A percentile compares a stretch with the other conserved stretches of the same genome.
phyloP scores from a whole-genome alignment of 2,329 filamentous ascomycete species.

The Stagonosporopsis vannaccii region DNA sequence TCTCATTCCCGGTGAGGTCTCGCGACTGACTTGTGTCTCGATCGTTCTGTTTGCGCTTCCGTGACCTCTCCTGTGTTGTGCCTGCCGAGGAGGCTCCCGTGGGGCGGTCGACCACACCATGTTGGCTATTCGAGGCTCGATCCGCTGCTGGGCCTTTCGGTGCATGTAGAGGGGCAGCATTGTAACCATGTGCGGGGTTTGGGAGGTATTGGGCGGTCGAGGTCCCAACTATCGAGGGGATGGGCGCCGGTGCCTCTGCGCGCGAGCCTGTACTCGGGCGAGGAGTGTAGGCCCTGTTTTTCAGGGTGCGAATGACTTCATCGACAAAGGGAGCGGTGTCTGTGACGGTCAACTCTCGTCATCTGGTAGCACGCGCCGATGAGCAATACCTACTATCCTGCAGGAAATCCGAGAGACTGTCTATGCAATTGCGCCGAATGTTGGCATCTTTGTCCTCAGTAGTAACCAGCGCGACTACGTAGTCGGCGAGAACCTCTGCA shows the following conservation, averaged over 20 bases:
- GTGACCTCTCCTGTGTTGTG: constrained; percentile 42
- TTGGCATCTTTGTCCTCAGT: constrained; percentile 67
- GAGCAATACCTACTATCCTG: constrained; percentile 63
- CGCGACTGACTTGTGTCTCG: constrained; percentile 55
- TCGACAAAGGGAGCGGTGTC: constrained; percentile 70
- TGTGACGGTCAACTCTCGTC: constrained; percentile 36
- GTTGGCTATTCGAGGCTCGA: constrained; percentile 17
- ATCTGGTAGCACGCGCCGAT: not conserved
- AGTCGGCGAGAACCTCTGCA: constrained; percentile 81
- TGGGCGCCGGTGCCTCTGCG: constrained; percentile 31
- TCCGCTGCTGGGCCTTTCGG: constrained; percentile 33
- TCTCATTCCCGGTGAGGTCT: constrained; percentile 50
- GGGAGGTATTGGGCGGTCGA: constrained; percentile 31
- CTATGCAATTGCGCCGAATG: constrained; percentile 72
- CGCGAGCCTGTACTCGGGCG: constrained; percentile 36
- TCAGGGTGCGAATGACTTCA: constrained; percentile 73
- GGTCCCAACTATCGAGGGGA: constrained; percentile 33
- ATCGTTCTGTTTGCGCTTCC: constrained; percentile 67
- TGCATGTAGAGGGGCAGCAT: constrained; percentile 33
- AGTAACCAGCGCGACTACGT: constrained; percentile 78
- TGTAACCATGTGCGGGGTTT: constrained; percentile 22
- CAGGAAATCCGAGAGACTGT: constrained; percentile 78
- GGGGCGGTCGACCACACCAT: constrained; percentile 23
- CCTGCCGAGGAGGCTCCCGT: constrained; percentile 12
- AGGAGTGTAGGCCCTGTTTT: constrained; percentile 57